Base-by-base conservation (phyloP, 305 asterid genomes). In the Nicotiana rustica region DNA sequence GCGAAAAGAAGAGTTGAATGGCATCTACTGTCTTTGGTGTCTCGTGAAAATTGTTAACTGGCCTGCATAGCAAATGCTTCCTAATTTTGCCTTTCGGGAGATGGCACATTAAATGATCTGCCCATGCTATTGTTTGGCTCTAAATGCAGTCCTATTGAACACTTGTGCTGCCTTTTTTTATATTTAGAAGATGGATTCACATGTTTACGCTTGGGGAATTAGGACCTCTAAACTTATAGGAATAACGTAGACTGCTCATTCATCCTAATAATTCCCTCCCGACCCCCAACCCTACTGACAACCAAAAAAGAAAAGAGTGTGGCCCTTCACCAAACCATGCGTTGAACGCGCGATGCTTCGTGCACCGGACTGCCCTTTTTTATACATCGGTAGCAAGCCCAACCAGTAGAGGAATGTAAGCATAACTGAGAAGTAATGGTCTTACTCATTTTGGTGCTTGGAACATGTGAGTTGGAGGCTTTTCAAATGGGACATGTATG, bases 161-260 rank as follows among this genome's bases (percentile, higher is more conserved):
- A 69, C n/a, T 69, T 7, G 29, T 69, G 29, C 33, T 2, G 14
- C 8, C 57, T 25, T 69, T 38, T 10, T 12, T 69, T 10, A 38
- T 69, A 69, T n/a, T 69, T 69, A 69, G 33, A 15, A 38, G 56
- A 38, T 38, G n/a, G 13, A 69, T 9, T 69, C 56, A 69, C 56
- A 68, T n/a, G 56, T 67, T 69, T 38, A 38, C 0, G 15, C 17
- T 36, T 12, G 76, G 17, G 31, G 8, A 68, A 36, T 68, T 36
- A 7, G 29, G 55, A 68, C 41, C 41, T 36, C 41, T 36, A 36
- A 36, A 36, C 41, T 36, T 36, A 36, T 36, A 36, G 41, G 41
- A 36, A 36, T 36, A 36, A 36, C 5, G 41, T 36, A 36, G 41
- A 36, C 6, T 36, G 41, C 6, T 4, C 41, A 36, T 36, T 36